Percentiles rank a stretch among this genome's conserved stretches.
Conservation (phyloP, 352 stramenopile species). For the Detonula confervacea region DNA sequence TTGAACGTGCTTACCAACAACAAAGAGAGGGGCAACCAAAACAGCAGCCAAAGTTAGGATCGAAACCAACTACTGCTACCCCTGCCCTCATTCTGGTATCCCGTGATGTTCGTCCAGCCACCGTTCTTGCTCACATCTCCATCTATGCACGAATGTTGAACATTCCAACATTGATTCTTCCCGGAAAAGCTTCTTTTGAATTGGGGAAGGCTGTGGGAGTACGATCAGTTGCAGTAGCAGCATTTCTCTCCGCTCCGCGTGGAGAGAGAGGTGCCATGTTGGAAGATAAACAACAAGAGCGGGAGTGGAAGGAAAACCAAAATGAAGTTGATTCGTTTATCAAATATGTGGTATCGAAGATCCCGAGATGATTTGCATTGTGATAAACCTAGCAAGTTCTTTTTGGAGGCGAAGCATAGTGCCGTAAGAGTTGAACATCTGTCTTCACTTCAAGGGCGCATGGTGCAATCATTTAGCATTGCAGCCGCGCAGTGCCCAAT, state of each 20-base stretch:
- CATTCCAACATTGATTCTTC: conserved; percentile 40
- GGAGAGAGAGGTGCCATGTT: background rate
- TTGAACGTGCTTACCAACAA: conserved; percentile 15
- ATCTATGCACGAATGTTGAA: conserved; percentile 23
- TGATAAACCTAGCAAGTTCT: too few species aligned
- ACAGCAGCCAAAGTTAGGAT: too few species aligned
- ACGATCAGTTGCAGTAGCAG: conserved; percentile 20
- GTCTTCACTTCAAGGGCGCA: too few species aligned
- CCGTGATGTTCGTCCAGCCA: conserved; percentile 36
- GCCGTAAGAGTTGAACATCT: background rate
- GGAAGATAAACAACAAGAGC: background rate
- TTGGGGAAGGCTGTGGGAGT: conserved; percentile 39
- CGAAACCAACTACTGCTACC: background rate
- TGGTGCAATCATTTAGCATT: too few species aligned
- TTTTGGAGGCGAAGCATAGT: too few species aligned
- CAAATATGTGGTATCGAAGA: conserved; percentile 42
- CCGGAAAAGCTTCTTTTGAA: conserved; percentile 40
- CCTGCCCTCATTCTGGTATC: conserved; percentile 43
- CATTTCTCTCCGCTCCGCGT: conserved; percentile 30
- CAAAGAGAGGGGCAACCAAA: background rate
- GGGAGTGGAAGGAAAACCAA: conserved; percentile 21
- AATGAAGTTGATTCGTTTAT: conserved; percentile 48
- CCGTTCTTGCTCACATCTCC: conserved; percentile 39
- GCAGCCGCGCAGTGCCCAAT: too few species aligned
- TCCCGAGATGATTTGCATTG: conserved; percentile 29